phyloP scores from a whole-genome alignment of 768 basidiomycete species.

The Suillus variegatus region DNA sequence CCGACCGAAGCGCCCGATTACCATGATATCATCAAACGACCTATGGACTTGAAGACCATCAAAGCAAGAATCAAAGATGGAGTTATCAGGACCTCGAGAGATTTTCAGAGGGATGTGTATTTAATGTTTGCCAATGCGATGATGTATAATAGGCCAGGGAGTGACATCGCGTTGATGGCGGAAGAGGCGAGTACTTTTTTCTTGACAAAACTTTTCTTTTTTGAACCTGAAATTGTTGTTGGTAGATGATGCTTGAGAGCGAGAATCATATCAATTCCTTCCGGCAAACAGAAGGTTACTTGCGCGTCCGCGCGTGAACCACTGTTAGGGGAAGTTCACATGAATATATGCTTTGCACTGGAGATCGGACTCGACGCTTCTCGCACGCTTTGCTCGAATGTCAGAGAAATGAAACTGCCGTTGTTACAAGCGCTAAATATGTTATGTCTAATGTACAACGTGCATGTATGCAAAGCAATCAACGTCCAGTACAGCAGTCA shows the following conservation, averaged over 20 bases:
- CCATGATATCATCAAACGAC: conserved; percentile 87
- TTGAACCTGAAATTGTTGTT: not conserved
- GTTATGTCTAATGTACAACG: conserved; percentile 3
- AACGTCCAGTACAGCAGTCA: not conserved
- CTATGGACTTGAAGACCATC: conserved; percentile 95
- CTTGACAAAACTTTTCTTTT: not conserved
- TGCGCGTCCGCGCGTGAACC: conserved; percentile 38
- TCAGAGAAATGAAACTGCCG: not conserved
- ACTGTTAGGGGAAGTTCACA: not conserved
- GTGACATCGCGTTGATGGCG: conserved; percentile 88
- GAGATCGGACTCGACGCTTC: not conserved
- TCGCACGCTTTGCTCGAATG: not conserved
- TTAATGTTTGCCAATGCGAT: conserved; percentile 97
- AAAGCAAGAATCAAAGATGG: conserved; percentile 86
- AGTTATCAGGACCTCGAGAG: conserved; percentile 73
- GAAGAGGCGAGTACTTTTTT: conserved; percentile 67
- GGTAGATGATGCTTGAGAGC: conserved; percentile 76
- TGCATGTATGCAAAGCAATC: conserved; percentile 3
- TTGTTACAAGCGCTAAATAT: not conserved
- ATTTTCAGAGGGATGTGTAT: conserved; percentile 88
- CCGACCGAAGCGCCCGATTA: conserved; percentile 89
- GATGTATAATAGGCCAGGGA: conserved; percentile 92
- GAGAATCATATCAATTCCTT: conserved; percentile 67
- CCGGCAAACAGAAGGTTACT: conserved; percentile 74
- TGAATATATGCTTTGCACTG: not conserved